phyloP scores from a whole-genome alignment of 2,329 filamentous ascomycete species.

The Nothophoma quercina region DNA sequence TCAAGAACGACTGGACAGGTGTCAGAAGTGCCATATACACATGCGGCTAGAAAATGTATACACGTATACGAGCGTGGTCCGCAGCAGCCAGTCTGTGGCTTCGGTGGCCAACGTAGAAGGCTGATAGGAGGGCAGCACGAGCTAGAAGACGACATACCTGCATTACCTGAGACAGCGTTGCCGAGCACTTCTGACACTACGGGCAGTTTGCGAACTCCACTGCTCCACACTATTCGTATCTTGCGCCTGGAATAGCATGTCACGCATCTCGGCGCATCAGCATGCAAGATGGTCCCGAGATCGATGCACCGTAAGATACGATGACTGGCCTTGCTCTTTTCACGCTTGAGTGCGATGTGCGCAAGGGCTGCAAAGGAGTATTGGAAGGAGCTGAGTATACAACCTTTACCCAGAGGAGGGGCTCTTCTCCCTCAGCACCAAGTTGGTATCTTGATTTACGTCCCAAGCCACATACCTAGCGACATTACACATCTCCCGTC shows the following conservation, averaged over 20 bases:
- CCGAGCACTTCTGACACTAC: slow-evolving; percentile 9
- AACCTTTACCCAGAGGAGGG: neutral
- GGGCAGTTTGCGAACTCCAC: slow-evolving; percentile 2
- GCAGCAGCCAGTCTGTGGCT: slow-evolving; percentile 10
- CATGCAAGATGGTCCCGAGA: slow-evolving; percentile 21
- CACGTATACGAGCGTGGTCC: slow-evolving; percentile 1
- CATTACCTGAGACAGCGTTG: slow-evolving; percentile 12
- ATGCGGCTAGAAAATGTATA: slow-evolving; percentile 20
- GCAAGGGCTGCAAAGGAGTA: slow-evolving; percentile 7
- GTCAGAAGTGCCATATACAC: slow-evolving; percentile 10
- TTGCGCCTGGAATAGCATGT: slow-evolving; percentile 13
- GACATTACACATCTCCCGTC: neutral
- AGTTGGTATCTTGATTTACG: slow-evolving; percentile 3
- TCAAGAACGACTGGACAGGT: slow-evolving; percentile 16
- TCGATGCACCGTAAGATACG: slow-evolving; percentile 7
- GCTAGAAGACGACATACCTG: slow-evolving; percentile 15
- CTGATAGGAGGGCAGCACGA: slow-evolving; percentile 19
- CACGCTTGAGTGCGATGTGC: neutral
- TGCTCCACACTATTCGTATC: slow-evolving; percentile 8
- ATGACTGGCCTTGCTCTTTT: slow-evolving; percentile 12
- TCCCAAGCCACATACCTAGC: slow-evolving; percentile 6
- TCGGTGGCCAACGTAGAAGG: slow-evolving; percentile 11
- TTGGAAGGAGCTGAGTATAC: slow-evolving; percentile 2
- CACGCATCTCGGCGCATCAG: slow-evolving; percentile 4
- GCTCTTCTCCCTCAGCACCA: neutral